Percentiles rank a stretch among this genome's conserved stretches.
phyloP scores from a whole-genome alignment of 768 basidiomycete genomes.

The Pisolithus sp. region DNA sequence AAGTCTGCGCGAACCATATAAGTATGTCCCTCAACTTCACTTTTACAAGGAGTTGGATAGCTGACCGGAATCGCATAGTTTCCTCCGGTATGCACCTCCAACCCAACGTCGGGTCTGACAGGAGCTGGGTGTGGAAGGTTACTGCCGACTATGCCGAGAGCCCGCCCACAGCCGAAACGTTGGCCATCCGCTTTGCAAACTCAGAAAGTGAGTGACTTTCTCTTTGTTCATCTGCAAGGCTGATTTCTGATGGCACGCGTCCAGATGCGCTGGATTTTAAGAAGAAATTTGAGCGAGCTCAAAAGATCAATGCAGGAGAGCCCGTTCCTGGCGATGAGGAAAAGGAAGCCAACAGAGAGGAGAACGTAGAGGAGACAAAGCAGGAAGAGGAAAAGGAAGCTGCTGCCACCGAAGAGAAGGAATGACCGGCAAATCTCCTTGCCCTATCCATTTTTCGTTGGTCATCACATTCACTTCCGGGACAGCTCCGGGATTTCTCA shows the following conservation, averaged over 20 bases:
- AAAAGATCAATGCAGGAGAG: conserved; percentile 50
- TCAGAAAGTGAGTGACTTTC: conserved; percentile 67
- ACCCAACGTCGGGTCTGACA: conserved; percentile 96
- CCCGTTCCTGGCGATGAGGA: conserved; percentile 15
- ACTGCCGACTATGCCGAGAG: conserved; percentile 90
- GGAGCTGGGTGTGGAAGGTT: conserved; percentile 99
- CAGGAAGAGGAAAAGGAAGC: conserved; percentile 25
- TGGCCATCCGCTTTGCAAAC: conserved; percentile 98
- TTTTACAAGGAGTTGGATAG: not conserved
- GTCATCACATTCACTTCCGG: conserved; percentile 3
- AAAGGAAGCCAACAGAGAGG: conserved; percentile 10
- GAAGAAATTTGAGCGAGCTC: conserved; percentile 79
- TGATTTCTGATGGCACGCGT: conserved; percentile 29
- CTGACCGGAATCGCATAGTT: conserved; percentile 43
- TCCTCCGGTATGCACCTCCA: conserved; percentile 87
- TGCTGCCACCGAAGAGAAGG: conserved; percentile 17
- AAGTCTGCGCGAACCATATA: conserved; percentile 97
- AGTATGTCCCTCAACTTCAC: conserved; percentile 44
- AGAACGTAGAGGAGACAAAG: conserved; percentile 18
- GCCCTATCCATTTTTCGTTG: conserved; percentile 4
- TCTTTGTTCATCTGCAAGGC: not conserved
- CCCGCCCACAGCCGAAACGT: conserved; percentile 87
- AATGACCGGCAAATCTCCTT: conserved; percentile 23
- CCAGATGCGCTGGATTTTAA: conserved; percentile 80
- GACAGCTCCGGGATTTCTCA: conserved; percentile 2